Evolutionary conservation across 1,284 basidiomycete species (phyloP).

Genomic region (Phaffia rhodozyma): DNA sequence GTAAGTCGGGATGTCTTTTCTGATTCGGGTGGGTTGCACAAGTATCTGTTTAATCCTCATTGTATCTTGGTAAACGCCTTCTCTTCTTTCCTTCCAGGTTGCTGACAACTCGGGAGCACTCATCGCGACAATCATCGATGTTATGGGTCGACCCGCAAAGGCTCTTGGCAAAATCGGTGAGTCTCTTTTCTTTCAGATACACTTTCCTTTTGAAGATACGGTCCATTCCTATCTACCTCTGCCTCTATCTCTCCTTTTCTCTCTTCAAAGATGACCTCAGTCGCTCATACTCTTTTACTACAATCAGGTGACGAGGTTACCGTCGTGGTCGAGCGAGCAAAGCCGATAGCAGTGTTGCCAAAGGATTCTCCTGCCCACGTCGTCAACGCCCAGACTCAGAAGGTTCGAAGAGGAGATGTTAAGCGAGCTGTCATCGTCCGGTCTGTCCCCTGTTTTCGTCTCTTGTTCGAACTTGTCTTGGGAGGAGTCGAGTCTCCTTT

Average conservation of each 20-base stretch:
- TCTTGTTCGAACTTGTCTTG: no score
- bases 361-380: conserved; percentile 36
- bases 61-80: no score
- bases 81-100: conserved; percentile 43
- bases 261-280: not conserved
- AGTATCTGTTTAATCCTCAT: no score
- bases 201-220: not conserved
- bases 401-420: conserved; percentile 79
- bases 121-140: conserved; percentile 91
- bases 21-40: no score
- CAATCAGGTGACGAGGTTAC: conserved; percentile 86
- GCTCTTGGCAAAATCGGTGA: conserved; percentile 55
- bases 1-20: no score
- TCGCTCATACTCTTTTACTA: conserved; percentile 41
- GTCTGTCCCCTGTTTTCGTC: not conserved
- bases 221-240: conserved; percentile 42
- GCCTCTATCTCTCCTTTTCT: conserved; percentile 31
- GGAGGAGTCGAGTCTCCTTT: not conserved
- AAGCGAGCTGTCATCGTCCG: conserved; percentile 89
- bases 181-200: conserved; percentile 21
- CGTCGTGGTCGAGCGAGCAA: conserved; percentile 85
- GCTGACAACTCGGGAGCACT: conserved; percentile 99
- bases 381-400: conserved; percentile 40
- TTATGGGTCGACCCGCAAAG: conserved; percentile 48
- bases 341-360: conserved; percentile 47